Evolutionary conservation across 208 protist species (phyloP), one percentile per base, ranked within the genome.

Genomic region (Balamuthia mandrillaris): DNA sequence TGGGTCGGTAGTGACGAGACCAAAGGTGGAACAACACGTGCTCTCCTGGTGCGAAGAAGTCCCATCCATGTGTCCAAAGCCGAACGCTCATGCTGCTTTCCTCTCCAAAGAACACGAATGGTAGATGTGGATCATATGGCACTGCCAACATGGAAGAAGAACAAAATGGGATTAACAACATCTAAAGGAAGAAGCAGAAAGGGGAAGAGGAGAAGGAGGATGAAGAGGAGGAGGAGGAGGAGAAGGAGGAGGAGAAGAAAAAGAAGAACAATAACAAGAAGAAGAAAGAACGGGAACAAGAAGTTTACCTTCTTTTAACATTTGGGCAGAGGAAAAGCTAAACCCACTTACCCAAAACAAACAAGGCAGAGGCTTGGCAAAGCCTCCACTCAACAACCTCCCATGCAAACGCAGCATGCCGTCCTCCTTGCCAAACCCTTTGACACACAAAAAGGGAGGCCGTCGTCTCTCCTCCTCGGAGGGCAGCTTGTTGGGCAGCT

Each of bases 21-120:
- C 86, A 89, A 0, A 89, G 91, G 88, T 97, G 96, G 58, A 93
- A 97, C 31, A 91, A 89, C 12, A 96, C 56, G 24, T 92, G 90
- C 31, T 77, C 78, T 12, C 75, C 83, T 0, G 96, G 96, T 9
- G 91, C 91, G 86, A 94, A 96, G 24, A 97, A 91, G 81, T 96
- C 94, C 86, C 93, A 97, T 7, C 95, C 95, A 84, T 96, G 92
- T 9, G 96, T 97, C 91, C 93, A 97, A 66, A 97, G 54, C 3
- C 95, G 90, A 58, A 93, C 84, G 18, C 90, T 88, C 89, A 95
- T 96, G 51, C 95, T 75, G 18, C 95, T 91, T 87, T 97, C 96
- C 88, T 98, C 96, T 2, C 96, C 96, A 75, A 97, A 95, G 78
- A 98, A 98, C 37, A 97, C 66, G 75, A 95, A 92, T 16, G 86